Percentiles rank a stretch among this genome's conserved stretches.
phyloP scores from a whole-genome alignment of 495 filamentous ascomycete species.

The Astrocystis sublimbata region DNA sequence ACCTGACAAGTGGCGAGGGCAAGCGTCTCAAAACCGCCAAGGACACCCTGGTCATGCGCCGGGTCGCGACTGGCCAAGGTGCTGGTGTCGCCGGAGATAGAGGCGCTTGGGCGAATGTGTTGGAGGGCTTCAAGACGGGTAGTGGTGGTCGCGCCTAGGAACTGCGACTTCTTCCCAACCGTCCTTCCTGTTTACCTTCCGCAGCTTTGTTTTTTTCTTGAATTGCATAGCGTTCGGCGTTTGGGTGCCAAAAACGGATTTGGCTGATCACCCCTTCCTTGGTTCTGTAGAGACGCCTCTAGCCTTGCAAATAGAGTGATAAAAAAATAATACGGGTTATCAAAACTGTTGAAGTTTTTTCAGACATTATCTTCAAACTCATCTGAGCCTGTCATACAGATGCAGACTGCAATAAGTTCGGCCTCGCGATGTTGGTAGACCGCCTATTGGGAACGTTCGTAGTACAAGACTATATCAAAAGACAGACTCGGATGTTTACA shows the following conservation, averaged over 20 bases:
- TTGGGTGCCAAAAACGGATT: conserved; percentile 14
- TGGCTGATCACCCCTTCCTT: neutral
- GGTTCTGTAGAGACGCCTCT: neutral
- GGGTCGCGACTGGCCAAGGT: conserved; percentile 26
- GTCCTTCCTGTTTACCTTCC: too few relatives aligned
- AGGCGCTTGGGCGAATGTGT: conserved; percentile 32
- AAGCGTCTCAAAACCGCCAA: conserved; percentile 60
- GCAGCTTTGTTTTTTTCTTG: conserved; percentile 6
- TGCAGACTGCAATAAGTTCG: too few relatives aligned
- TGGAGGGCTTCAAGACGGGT: conserved; percentile 36
- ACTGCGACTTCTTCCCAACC: too few relatives aligned
- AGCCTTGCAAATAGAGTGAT: neutral
- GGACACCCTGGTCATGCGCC: conserved; percentile 69
- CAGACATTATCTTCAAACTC: too few relatives aligned
- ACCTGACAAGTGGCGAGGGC: conserved; percentile 61
- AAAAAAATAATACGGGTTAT: neutral
- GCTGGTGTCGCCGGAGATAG: conserved; percentile 23
- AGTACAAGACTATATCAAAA: too few relatives aligned
- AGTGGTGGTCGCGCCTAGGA: conserved; percentile 33
- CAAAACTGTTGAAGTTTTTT: neutral
- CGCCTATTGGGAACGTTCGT: too few relatives aligned
- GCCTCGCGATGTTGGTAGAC: too few relatives aligned
- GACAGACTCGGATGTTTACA: too few relatives aligned
- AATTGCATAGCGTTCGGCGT: conserved; percentile 37
- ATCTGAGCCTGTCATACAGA: too few relatives aligned